These are phyloP conservation scores for sweet orange (Citrus sinensis) DNA, from an alignment of 345 rosid genomes.

Conservation along the genomic window DVS_A1.0 CM039168.1:5577501-5578000, in stretches of 20 bases:
- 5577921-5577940: neutral
- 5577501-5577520: conserved; percentile 31
- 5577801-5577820: neutral
- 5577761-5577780: conserved; percentile 5
- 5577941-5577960: neutral
- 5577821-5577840: neutral
- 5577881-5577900: neutral
- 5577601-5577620: conserved; percentile 36
- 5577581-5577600: conserved; percentile 31
- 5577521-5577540: conserved; percentile 24
- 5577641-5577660: conserved; percentile 26
- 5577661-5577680: conserved; percentile 16
- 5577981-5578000: no score
- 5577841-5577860: neutral
- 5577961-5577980: no score
- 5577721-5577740: no score
- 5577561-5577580: conserved; percentile 2
- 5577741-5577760: conserved; percentile 8
- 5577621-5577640: conserved; percentile 12
- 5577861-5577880: neutral
- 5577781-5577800: neutral
- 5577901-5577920: neutral
- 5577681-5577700: conserved; percentile 19
- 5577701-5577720: neutral
- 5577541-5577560: conserved; percentile 32